Conservation (phyloP, 1,284 basidiomycete genomes). For the Cryptococcus jaspeensis region DNA sequence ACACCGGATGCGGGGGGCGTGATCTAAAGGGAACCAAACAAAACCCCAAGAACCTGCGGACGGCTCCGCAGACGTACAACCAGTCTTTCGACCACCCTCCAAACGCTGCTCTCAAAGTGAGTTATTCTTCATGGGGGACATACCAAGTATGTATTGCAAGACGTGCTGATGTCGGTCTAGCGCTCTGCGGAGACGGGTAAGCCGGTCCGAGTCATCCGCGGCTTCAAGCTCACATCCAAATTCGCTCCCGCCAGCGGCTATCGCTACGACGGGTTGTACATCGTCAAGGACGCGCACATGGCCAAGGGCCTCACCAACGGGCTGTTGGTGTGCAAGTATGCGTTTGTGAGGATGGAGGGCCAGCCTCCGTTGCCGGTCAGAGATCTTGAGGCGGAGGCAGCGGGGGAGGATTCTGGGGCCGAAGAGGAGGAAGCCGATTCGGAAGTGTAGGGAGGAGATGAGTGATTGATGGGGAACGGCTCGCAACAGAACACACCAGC, state of each 20-base stretch:
- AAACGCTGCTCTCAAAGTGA: slow-evolving; percentile 47
- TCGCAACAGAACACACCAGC: too few relatives aligned
- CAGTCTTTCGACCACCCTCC: slow-evolving; percentile 46
- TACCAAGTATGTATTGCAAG: background rate
- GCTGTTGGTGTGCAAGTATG: slow-evolving; percentile 40
- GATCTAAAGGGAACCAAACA: slow-evolving; percentile 47
- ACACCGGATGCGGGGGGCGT: slow-evolving; percentile 41
- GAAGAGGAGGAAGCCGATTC: too few relatives aligned
- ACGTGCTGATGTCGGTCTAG: slow-evolving; percentile 3
- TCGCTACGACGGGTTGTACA: slow-evolving; percentile 53
- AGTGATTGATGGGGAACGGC: too few relatives aligned
- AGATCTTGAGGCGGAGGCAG: slow-evolving; percentile 5
- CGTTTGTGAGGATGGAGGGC: slow-evolving; percentile 35
- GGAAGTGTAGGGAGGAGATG: too few relatives aligned
- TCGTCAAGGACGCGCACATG: slow-evolving; percentile 45
- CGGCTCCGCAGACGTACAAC: slow-evolving; percentile 51
- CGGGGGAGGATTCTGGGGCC: too few relatives aligned
- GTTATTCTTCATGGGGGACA: background rate
- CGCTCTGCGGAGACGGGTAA: slow-evolving; percentile 43
- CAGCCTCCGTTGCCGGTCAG: slow-evolving; percentile 28
- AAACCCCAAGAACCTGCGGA: slow-evolving; percentile 51
- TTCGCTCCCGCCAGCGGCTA: slow-evolving; percentile 44
- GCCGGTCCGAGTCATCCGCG: slow-evolving; percentile 53
- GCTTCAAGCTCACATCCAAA: slow-evolving; percentile 48
- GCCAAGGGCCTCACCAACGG: slow-evolving; percentile 38